Conservation (phyloP, 306 rosid species). For the Mucuna pruriens region DNA sequence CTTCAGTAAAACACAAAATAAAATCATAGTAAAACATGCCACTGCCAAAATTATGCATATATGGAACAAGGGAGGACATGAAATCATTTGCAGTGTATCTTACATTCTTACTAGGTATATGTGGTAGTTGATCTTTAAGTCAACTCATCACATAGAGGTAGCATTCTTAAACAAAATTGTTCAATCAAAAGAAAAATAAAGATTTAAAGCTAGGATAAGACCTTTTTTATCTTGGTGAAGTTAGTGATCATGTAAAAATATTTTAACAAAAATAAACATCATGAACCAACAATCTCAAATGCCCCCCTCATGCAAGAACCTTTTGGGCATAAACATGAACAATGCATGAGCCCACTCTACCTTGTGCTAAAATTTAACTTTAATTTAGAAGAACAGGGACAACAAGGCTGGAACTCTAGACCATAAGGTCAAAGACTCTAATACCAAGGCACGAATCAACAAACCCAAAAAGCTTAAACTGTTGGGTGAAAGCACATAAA, state of each 20-base stretch:
- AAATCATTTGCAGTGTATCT: slow-evolving; percentile 32
- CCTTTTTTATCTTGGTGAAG: not conserved
- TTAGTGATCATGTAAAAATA: not conserved
- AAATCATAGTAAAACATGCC: not conserved
- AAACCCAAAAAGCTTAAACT: not conserved
- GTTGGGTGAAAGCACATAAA: not conserved
- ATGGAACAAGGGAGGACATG: not conserved
- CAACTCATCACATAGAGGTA: slow-evolving; percentile 13
- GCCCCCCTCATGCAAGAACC: not conserved
- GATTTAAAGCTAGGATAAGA: not conserved
- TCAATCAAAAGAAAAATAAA: not conserved
- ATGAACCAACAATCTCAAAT: slow-evolving; percentile 12
- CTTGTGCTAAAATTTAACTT: not conserved
- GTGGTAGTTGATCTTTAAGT: not conserved
- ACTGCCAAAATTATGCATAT: slow-evolving; percentile 7
- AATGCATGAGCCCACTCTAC: not conserved
- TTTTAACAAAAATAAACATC: not conserved
- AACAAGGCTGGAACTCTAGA: not conserved
- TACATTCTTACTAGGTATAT: not conserved
- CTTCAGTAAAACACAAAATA: slow-evolving; percentile 16
- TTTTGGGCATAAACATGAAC: not conserved
- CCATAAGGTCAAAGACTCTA: not conserved
- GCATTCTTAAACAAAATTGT: slow-evolving; percentile 2
- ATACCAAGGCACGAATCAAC: not conserved
- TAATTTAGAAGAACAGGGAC: not conserved